Evolutionary conservation across 805 yeast genomes (phyloP).

Genomic region (Candida anglica): DNA sequence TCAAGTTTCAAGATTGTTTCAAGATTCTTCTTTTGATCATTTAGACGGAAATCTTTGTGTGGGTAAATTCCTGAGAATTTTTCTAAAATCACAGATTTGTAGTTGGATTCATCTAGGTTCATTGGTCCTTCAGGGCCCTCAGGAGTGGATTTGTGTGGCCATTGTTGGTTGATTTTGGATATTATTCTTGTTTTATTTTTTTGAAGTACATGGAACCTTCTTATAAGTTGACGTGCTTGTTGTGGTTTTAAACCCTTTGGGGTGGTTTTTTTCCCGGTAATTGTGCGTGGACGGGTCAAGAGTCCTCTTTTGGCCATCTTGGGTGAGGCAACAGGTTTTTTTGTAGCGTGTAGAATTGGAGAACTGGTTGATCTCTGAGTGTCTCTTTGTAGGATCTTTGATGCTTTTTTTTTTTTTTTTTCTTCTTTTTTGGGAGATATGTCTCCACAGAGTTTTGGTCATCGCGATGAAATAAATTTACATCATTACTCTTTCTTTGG

Average conservation of each 20-base stretch:
- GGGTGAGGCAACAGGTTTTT: too few relatives aligned
- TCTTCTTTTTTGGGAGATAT: too few relatives aligned
- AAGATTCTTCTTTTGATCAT: neutral
- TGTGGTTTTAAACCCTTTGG: constrained; percentile 60
- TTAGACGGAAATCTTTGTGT: too few relatives aligned
- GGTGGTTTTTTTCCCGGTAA: constrained; percentile 16
- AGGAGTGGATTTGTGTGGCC: neutral
- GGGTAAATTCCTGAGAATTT: neutral
- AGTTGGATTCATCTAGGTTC: constrained; percentile 18
- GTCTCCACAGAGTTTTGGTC: constrained; percentile 1
- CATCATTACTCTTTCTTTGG: too few relatives aligned
- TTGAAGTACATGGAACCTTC: constrained; percentile 70
- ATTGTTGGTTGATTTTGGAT: constrained; percentile 16
- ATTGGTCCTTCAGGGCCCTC: too few relatives aligned
- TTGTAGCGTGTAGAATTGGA: too few relatives aligned
- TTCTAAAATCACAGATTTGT: constrained; percentile 4
- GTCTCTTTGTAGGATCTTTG: too few relatives aligned
- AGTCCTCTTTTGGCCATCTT: too few relatives aligned
- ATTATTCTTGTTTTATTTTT: constrained; percentile 48
- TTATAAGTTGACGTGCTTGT: constrained; percentile 68
- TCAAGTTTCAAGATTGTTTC: constrained; percentile 15
- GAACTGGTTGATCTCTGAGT: too few relatives aligned
- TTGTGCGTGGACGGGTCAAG: constrained; percentile 27
- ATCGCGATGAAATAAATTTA: too few relatives aligned
- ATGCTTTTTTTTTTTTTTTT: too few relatives aligned